Evolutionary conservation across 495 filamentous ascomycete genomes (phyloP).

Genomic region (Penicillium mononematosum): DNA sequence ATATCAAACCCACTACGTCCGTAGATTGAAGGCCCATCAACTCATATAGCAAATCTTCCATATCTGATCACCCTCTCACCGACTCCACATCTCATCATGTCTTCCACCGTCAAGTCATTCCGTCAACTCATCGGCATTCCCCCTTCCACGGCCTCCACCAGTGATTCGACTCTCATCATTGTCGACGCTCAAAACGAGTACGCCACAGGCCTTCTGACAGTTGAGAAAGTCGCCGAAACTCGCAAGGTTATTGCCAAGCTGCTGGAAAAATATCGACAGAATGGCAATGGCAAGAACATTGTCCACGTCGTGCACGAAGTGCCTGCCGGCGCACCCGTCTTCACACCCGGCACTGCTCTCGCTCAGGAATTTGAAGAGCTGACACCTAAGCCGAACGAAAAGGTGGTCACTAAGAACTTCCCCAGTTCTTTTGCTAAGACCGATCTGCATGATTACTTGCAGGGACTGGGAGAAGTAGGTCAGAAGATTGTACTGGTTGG

Average conservation of each 20-base stretch:
- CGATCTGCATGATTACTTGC: constrained; percentile 40
- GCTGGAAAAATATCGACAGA: constrained; percentile 51
- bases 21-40: neutral
- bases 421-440: constrained; percentile 51
- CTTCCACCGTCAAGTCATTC: constrained; percentile 42
- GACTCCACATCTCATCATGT: neutral
- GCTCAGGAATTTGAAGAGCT: constrained; percentile 55
- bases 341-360: constrained; percentile 53
- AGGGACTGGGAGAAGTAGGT: constrained; percentile 31
- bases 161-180: constrained; percentile 58
- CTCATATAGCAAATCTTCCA: neutral
- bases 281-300: constrained; percentile 41
- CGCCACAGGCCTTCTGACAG: constrained; percentile 50
- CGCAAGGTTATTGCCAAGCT: constrained; percentile 50
- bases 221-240: constrained; percentile 44
- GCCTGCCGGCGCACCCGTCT: constrained; percentile 58
- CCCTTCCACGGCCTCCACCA: constrained; percentile 47
- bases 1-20: neutral
- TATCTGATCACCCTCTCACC: neutral
- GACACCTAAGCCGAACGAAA: constrained; percentile 44
- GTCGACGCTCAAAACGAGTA: constrained; percentile 67
- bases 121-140: constrained; percentile 49
- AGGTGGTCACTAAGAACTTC: constrained; percentile 45
- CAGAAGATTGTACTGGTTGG: constrained; percentile 44
- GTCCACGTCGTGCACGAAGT: constrained; percentile 58